Evolutionary conservation across 2,329 filamentous ascomycete species (phyloP), one percentile per base, ranked within the genome.

Genomic region (Pseudogymnoascus sp.): DNA sequence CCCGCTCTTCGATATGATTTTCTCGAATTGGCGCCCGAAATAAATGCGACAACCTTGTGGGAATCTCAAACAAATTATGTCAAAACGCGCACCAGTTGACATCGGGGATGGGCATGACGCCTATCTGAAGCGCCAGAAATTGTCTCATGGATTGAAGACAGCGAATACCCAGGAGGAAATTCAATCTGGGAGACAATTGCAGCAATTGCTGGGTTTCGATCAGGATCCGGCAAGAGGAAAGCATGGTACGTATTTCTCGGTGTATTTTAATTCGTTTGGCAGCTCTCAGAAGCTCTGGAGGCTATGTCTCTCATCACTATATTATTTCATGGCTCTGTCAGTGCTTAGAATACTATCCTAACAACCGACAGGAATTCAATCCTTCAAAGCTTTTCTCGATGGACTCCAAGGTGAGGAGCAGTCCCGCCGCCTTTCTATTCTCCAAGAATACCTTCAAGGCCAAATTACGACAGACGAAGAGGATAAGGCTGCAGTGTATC

Each of bases 371-470:
- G 86, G 85, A 19, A 80, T 91, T 10, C 83, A 86, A 69, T 86
- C 86, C 0, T 84, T 91, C 77, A 91, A 91, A 72, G 75, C 79
- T 7, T 85, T 93, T 50, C 84, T 93, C 65, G 89, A 93, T 70
- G 78, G 82, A 40, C 82, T 91, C 67, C 76, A 82, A 67, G 78
- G 82, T 64, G 77, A 77, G 46, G 76, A 80, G 63, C 76, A 79
- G 68, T 75, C 78, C 26, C 73, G 76, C 67, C 75, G 75, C 84
- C 80, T 68, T 76, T 77, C 73, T 76, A 87, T 93, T 61, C 77
- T 93, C 33, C 81, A 81, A 67, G 85, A 90, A 68, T 95, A 88
- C 72, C 83, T 95, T 59, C 79, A 85, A 53, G 76, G 78, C 7
- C 77, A 81, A 62, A 81, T 79, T 68, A 81, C 83, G 1, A 74